These are phyloP conservation scores for Globisporangium emineosum DNA, from an alignment of 352 stramenopile genomes.

Conservation along the genomic window DNA sequence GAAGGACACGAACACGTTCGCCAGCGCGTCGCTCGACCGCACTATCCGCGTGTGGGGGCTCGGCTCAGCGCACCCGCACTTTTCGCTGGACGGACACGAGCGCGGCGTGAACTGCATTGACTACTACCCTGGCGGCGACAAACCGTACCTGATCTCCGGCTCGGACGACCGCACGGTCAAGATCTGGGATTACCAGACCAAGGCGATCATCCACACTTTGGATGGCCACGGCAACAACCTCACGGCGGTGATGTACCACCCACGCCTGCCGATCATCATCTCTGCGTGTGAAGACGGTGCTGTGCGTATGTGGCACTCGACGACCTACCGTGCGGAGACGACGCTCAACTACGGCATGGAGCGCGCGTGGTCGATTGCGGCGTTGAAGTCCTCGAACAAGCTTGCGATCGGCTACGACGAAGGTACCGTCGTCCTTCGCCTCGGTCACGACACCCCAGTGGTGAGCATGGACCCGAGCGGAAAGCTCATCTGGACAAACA, in stretches of 20 bases:
- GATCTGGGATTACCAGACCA: conserved; percentile 99
- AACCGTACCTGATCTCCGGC: conserved; percentile 97
- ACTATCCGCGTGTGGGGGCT: conserved; percentile 96
- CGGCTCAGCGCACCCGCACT: conserved; percentile 92
- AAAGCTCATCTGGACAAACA: conserved; percentile 97
- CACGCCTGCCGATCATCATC: conserved; percentile 97
- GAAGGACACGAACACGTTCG: conserved; percentile 99
- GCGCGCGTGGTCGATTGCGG: conserved; percentile 94
- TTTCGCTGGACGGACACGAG: conserved; percentile 91
- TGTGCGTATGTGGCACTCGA: conserved; percentile 91
- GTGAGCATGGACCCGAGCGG: conserved; percentile 97
- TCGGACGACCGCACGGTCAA: conserved; percentile 97
- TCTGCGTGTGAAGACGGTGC: conserved; percentile 97
- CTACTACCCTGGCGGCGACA: conserved; percentile 98
- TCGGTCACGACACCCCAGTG: conserved; percentile 97
- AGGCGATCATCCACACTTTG: conserved; percentile 98
- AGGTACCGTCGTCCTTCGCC: conserved; percentile 93
- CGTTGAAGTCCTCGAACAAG: conserved; percentile 84
- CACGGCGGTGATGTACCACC: conserved; percentile 97
- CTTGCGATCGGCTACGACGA: conserved; percentile 95
- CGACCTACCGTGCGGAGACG: conserved; percentile 96
- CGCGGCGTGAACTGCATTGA: conserved; percentile 98
- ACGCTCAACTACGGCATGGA: conserved; percentile 99
- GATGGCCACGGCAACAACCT: conserved; percentile 99
- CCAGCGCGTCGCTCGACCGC: conserved; percentile 95